phyloP scores from a whole-genome alignment of 768 basidiomycete genomes.

The Tricholomella constricta region DNA sequence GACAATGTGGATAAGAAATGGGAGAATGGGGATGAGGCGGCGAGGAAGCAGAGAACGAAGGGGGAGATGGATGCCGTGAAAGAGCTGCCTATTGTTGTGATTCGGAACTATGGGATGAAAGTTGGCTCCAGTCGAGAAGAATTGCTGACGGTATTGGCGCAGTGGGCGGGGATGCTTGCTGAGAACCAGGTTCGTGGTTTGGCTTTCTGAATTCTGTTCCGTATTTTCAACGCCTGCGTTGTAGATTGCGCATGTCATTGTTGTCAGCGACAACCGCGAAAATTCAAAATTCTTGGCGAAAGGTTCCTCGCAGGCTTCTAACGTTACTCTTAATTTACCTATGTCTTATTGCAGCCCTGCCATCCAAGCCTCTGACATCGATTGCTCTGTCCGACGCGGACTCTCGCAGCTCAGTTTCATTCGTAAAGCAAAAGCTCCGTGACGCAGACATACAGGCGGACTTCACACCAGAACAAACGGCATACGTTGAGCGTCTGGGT shows the following conservation, averaged over 20 bases:
- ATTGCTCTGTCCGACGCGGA: conserved; percentile 89
- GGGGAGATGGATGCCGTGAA: conserved; percentile 55
- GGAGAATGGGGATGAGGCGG: conserved; percentile 16
- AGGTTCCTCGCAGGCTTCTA: conserved; percentile 41
- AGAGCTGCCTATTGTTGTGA: conserved; percentile 81
- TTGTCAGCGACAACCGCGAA: conserved; percentile 88
- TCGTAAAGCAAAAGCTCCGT: conserved; percentile 76
- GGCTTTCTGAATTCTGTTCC: not conserved
- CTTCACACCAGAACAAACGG: conserved; percentile 56
- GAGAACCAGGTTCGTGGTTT: conserved; percentile 65
- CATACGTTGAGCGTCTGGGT: conserved; percentile 74
- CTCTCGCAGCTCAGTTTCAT: conserved; percentile 71
- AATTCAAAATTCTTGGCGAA: conserved; percentile 83
- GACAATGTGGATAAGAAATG: conserved; percentile 16
- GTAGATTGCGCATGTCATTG: conserved; percentile 88
- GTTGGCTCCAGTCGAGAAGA: conserved; percentile 64
- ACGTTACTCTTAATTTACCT: not conserved
- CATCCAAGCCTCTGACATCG: conserved; percentile 77
- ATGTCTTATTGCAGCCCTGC: conserved; percentile 56
- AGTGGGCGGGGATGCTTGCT: conserved; percentile 82
- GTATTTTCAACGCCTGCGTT: not conserved
- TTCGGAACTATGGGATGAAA: conserved; percentile 74
- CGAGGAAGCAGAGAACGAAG: conserved; percentile 32
- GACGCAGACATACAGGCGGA: conserved; percentile 54
- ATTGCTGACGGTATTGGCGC: conserved; percentile 69